Percentiles rank a stretch among this genome's conserved stretches.
These are phyloP conservation scores for Chenopodium formosanum DNA, from an alignment of 148 eudicot species.

Conservation along the genomic window DNA sequence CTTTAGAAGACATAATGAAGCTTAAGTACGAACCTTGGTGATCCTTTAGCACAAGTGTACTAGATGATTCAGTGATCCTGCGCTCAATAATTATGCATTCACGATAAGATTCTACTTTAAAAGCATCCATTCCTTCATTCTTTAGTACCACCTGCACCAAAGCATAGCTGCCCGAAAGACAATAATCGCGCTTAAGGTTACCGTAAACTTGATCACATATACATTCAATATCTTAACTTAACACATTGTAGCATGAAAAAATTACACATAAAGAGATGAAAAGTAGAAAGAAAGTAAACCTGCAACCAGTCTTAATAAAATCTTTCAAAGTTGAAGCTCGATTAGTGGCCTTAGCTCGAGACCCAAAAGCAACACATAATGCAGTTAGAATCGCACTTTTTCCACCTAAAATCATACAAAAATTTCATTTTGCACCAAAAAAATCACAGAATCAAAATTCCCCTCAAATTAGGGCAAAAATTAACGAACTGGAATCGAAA, in stretches of 20 bases:
- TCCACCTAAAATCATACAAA: slow-evolving; percentile 55
- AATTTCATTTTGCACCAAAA: slow-evolving; percentile 10
- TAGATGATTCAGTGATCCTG: slow-evolving; percentile 69
- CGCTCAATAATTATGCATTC: slow-evolving; percentile 74
- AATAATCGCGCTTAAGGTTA: slow-evolving; percentile 7
- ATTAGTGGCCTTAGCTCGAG: slow-evolving; percentile 88
- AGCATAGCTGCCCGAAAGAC: slow-evolving; percentile 56
- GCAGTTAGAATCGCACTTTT: slow-evolving; percentile 98
- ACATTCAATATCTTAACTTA: not conserved
- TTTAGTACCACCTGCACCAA: slow-evolving; percentile 70
- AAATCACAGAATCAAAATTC: not conserved
- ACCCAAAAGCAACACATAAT: slow-evolving; percentile 87
- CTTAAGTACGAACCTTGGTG: slow-evolving; percentile 48
- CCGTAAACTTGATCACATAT: not conserved
- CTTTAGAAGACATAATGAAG: not conserved
- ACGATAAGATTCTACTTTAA: slow-evolving; percentile 74
- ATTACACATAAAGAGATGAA: not conserved
- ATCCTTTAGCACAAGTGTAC: slow-evolving; percentile 58
- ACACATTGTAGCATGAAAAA: not conserved
- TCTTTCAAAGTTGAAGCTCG: slow-evolving; percentile 81
- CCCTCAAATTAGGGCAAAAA: slow-evolving; percentile 17
- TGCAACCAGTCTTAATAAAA: slow-evolving; percentile 94
- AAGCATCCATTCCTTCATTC: slow-evolving; percentile 91
- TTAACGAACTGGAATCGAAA: not conserved
- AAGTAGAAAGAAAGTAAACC: slow-evolving; percentile 37